Conservation (phyloP, 805 yeast genomes). For the Candida adriatica region DNA sequence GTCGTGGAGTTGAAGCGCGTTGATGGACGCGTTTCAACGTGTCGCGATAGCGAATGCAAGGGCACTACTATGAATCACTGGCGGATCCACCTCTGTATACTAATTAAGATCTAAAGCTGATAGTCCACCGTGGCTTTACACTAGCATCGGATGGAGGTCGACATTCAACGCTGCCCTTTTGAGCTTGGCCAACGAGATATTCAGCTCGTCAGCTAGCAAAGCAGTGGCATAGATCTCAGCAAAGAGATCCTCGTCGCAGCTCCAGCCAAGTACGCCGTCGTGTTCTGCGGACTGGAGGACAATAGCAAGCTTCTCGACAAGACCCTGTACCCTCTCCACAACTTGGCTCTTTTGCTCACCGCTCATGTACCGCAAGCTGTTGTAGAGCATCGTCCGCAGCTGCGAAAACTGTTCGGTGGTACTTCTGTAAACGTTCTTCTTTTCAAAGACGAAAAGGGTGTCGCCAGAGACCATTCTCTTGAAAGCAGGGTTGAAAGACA, state of each 20-base stretch:
- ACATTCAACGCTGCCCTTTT: no score
- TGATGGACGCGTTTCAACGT: no score
- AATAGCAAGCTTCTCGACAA: not conserved
- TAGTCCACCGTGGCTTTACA: no score
- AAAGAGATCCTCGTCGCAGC: constrained; percentile 18
- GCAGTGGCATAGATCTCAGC: constrained; percentile 12
- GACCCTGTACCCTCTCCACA: constrained; percentile 1
- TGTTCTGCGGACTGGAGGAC: constrained; percentile 5
- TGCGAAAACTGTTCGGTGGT: constrained; percentile 28
- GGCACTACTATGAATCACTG: no score
- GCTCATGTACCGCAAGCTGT: constrained; percentile 3
- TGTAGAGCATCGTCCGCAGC: constrained; percentile 17
- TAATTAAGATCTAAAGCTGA: no score
- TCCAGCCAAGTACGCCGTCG: constrained; percentile 19
- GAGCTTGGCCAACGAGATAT: no score
- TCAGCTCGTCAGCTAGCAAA: no score
- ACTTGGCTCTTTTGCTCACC: constrained; percentile 1
- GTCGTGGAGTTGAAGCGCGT: no score
- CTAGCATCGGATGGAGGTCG: no score
- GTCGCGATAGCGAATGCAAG: no score
- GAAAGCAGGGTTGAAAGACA: constrained; percentile 16
- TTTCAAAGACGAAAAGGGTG: constrained; percentile 59
- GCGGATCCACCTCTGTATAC: no score
- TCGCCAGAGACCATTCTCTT: constrained; percentile 20
- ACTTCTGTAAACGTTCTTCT: constrained; percentile 58